phyloP scores from a whole-genome alignment of 2,329 filamentous ascomycete genomes.

The Meredithiella fracta region DNA sequence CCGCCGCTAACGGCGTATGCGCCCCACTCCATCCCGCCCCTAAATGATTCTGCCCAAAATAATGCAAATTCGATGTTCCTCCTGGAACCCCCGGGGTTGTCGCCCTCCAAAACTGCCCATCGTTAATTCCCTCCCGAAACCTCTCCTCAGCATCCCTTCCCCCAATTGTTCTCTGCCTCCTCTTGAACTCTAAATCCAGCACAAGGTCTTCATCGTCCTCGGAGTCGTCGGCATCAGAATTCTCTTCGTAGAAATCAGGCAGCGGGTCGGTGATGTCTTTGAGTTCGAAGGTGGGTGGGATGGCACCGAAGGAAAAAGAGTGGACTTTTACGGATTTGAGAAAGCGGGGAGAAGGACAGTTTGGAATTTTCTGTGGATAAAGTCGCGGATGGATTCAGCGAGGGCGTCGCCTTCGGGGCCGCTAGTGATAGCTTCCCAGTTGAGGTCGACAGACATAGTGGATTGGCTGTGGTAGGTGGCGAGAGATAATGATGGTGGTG shows the following conservation, averaged over 20 bases:
- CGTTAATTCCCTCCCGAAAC: conserved; percentile 12
- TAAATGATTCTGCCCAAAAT: conserved; percentile 60
- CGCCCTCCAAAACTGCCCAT: conserved; percentile 9
- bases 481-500: neutral
- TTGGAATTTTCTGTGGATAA: conserved; percentile 93
- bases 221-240: conserved; percentile 37
- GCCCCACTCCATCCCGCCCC: conserved; percentile 55
- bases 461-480: neutral
- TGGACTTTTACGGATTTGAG: conserved; percentile 93
- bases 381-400: conserved; percentile 73
- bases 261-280: conserved; percentile 95
- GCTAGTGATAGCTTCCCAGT: conserved; percentile 83
- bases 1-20: conserved; percentile 63
- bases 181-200: conserved; percentile 11
- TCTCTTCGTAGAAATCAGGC: conserved; percentile 87
- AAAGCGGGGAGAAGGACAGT: conserved; percentile 82
- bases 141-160: conserved; percentile 16
- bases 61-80: conserved; percentile 61
- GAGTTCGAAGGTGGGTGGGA: conserved; percentile 71
- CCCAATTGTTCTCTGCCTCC: conserved; percentile 14
- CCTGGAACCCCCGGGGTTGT: conserved; percentile 48
- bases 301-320: conserved; percentile 77
- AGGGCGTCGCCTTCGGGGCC: conserved; percentile 75
- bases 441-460: conserved; percentile 88
- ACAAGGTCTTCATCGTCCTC: conserved; percentile 24